Percentiles rank a stretch among this genome's conserved stretches.
These are phyloP conservation scores for Ailanthus altissimus DNA, from an alignment of 345 rosid species.

Conservation along the genomic window DNA sequence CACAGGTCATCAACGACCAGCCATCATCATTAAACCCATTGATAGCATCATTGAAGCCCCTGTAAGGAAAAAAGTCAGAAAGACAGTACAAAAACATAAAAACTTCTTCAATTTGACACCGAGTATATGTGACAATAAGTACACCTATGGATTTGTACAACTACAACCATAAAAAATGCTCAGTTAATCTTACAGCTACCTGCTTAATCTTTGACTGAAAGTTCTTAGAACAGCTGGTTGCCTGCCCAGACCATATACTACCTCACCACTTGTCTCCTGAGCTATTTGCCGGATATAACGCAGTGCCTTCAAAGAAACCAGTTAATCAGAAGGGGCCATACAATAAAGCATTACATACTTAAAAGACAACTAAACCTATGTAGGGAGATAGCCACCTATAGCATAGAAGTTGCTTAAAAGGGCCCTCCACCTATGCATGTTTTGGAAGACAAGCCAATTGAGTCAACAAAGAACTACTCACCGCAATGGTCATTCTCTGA, in stretches of 20 bases:
- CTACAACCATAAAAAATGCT: background rate
- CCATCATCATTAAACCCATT: slow-evolving; percentile 96
- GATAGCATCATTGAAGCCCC: slow-evolving; percentile 94
- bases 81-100: background rate
- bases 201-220: slow-evolving; percentile 93
- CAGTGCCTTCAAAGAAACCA: slow-evolving; percentile 60
- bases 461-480: slow-evolving; percentile 39
- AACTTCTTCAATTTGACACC: background rate
- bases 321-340: slow-evolving; percentile 12
- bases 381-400: background rate
- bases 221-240: slow-evolving; percentile 95
- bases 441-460: background rate
- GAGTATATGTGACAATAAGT: background rate
- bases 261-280: slow-evolving; percentile 94
- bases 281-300: slow-evolving; percentile 86
- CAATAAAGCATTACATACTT: background rate
- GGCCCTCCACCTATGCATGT: background rate
- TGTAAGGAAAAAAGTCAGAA: slow-evolving; percentile 28
- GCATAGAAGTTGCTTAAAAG: background rate
- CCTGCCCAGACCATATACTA: slow-evolving; percentile 91
- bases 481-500: slow-evolving; percentile 90
- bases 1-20: slow-evolving; percentile 81
- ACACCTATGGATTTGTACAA: background rate
- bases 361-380: background rate
- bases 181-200: slow-evolving; percentile 43